Percentiles rank a stretch among this genome's conserved stretches.
These are phyloP conservation scores for Globisporangium parvum DNA, from an alignment of 352 stramenopile genomes.

Conservation along the genomic window DNA sequence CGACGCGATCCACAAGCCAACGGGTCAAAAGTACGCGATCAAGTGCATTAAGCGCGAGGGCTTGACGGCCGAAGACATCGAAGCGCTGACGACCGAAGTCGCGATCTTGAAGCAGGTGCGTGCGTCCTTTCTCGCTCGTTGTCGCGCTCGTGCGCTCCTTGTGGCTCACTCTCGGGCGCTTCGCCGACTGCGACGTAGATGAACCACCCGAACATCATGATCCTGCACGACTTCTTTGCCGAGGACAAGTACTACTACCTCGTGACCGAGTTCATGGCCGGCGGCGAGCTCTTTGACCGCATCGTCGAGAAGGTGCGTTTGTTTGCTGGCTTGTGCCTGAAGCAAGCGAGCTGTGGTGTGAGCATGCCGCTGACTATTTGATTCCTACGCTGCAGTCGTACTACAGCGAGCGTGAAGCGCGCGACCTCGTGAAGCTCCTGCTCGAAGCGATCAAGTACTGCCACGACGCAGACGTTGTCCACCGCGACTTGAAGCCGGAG, in stretches of 20 bases:
- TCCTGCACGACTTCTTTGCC: constrained; percentile 91
- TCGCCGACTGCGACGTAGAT: constrained; percentile 34
- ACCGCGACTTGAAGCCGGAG: constrained; percentile 82
- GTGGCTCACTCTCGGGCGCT: background rate
- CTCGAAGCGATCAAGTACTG: constrained; percentile 88
- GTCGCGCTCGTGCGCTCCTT: background rate
- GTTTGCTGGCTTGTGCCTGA: background rate
- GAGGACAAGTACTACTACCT: constrained; percentile 96
- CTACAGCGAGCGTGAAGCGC: constrained; percentile 87
- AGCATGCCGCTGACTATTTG: background rate
- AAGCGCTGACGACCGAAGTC: constrained; percentile 83
- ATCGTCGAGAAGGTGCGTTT: constrained; percentile 76
- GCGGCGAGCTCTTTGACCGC: constrained; percentile 85
- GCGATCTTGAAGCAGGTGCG: constrained; percentile 79
- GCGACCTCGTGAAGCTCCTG: constrained; percentile 80
- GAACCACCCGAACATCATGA: constrained; percentile 92
- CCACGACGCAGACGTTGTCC: constrained; percentile 79
- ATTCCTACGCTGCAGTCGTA: constrained; percentile 47
- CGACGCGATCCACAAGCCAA: constrained; percentile 76
- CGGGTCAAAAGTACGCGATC: constrained; percentile 83
- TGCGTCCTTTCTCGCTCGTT: constrained; percentile 1
- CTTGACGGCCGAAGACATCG: constrained; percentile 79
- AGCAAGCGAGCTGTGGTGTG: too few relatives aligned
- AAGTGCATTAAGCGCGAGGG: constrained; percentile 91
- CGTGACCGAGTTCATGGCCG: constrained; percentile 96